Evolutionary conservation across 768 basidiomycete species (phyloP).

Genomic region (Suillus subluteus): DNA sequence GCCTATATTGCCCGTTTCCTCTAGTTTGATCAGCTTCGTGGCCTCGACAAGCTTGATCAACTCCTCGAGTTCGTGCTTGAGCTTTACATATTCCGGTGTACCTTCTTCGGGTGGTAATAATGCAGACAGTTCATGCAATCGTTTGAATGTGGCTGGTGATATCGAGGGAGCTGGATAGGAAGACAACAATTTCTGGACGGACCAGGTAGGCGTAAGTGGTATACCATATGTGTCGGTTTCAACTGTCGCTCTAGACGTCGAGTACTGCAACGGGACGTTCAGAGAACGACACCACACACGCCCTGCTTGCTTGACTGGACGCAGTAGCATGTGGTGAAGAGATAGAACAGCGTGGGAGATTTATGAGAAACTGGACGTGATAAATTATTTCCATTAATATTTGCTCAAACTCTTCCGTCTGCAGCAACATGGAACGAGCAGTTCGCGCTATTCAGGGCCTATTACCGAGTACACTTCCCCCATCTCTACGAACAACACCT

Average conservation of each 20-base stretch:
- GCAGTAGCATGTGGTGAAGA: conserved; percentile 6
- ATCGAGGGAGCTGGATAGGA: conserved; percentile 76
- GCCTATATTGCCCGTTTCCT: conserved; percentile 27
- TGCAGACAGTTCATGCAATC: conserved; percentile 74
- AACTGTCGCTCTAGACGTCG: conserved; percentile 17
- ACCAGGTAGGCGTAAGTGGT: conserved; percentile 76
- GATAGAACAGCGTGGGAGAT: conserved; percentile 16
- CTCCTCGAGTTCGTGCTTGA: conserved; percentile 68
- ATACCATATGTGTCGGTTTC: conserved; percentile 63
- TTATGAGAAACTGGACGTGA: not conserved
- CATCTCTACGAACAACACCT: conserved; percentile 56
- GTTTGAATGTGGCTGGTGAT: conserved; percentile 57
- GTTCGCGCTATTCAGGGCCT: conserved; percentile 51
- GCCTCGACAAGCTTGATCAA: conserved; percentile 81
- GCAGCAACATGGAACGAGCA: conserved; percentile 20
- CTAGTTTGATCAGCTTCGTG: conserved; percentile 61
- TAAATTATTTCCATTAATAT: not conserved
- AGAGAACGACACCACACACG: not conserved
- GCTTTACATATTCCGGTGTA: conserved; percentile 51
- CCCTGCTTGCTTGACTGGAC: conserved; percentile 9
- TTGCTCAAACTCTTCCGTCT: conserved; percentile 6
- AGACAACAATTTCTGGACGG: conserved; percentile 73
- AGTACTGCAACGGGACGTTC: not conserved
- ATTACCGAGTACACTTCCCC: conserved; percentile 61
- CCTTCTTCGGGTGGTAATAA: conserved; percentile 65